Evolutionary conservation across 805 yeast genomes (phyloP).

Genomic region (Pichia phayaonensis): DNA sequence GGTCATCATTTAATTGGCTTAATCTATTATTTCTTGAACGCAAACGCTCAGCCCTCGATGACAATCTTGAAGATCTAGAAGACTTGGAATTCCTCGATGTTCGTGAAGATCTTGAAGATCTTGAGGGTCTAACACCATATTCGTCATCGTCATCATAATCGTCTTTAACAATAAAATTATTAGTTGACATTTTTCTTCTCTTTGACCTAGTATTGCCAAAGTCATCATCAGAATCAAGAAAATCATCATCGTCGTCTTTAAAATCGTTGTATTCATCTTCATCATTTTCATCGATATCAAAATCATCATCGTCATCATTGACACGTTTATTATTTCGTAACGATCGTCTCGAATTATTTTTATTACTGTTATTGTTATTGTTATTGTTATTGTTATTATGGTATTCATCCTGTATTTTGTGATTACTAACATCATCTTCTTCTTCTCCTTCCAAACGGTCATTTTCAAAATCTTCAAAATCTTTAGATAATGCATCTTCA

Average conservation of each 20-base stretch:
- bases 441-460: slow-evolving; percentile 21
- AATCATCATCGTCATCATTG: slow-evolving; percentile 2
- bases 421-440: slow-evolving; percentile 16
- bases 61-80: neutral
- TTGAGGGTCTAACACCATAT: neutral
- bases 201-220: slow-evolving; percentile 1
- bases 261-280: slow-evolving; percentile 11
- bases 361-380: slow-evolving; percentile 12
- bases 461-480: slow-evolving; percentile 22
- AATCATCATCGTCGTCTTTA: slow-evolving; percentile 9
- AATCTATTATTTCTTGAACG: neutral
- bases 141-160: slow-evolving; percentile 14
- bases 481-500: slow-evolving; percentile 25
- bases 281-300: slow-evolving; percentile 2
- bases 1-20: slow-evolving; percentile 5
- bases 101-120: neutral
- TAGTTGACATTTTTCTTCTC: slow-evolving; percentile 7
- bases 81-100: slow-evolving; percentile 2
- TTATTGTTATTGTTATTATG: slow-evolving; percentile 7
- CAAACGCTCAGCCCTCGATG: neutral
- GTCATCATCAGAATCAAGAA: slow-evolving; percentile 4
- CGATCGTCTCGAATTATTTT: neutral
- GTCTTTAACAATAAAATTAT: slow-evolving; percentile 15
- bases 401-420: slow-evolving; percentile 1
- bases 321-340: neutral